Evolutionary conservation across 1,284 basidiomycete species (phyloP).

Genomic region (Cryptococcus amylolentus): DNA sequence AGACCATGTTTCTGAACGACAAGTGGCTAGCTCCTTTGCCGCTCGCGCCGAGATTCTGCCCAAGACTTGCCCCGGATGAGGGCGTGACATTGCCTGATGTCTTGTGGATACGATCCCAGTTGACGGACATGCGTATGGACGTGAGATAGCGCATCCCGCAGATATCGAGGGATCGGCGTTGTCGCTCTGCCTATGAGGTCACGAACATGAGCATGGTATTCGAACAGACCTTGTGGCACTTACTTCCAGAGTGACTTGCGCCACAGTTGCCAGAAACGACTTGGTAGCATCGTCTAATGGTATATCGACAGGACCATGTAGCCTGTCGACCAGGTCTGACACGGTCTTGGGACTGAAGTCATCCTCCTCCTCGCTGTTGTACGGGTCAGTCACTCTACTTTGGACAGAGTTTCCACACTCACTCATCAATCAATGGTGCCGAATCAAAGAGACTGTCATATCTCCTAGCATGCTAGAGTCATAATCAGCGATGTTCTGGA

Average conservation of each 20-base stretch:
- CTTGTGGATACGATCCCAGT: constrained; percentile 27
- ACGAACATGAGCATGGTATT: background rate
- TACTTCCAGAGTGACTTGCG: constrained; percentile 83
- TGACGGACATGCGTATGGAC: constrained; percentile 63
- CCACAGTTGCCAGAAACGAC: constrained; percentile 70
- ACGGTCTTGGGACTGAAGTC: constrained; percentile 64
- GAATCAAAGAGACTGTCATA: constrained; percentile 44
- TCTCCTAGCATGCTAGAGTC: constrained; percentile 14
- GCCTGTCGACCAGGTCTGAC: constrained; percentile 59
- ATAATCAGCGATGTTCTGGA: background rate
- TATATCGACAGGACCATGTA: constrained; percentile 64
- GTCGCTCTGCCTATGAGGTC: constrained; percentile 68
- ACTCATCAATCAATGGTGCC: constrained; percentile 14
- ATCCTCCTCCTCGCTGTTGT: constrained; percentile 54
- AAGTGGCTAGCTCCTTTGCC: constrained; percentile 53
- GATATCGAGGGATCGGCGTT: constrained; percentile 75
- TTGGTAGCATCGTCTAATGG: constrained; percentile 73
- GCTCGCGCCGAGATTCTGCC: background rate
- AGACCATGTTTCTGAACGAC: constrained; percentile 86
- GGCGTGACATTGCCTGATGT: constrained; percentile 25
- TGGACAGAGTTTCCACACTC: background rate
- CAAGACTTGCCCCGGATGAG: background rate
- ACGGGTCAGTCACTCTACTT: background rate
- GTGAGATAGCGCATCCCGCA: constrained; percentile 88
- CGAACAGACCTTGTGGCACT: constrained; percentile 16